Evolutionary conservation across 129 eudicot genomes (phyloP).

Genomic region (Saposhnikovia divaricata): DNA sequence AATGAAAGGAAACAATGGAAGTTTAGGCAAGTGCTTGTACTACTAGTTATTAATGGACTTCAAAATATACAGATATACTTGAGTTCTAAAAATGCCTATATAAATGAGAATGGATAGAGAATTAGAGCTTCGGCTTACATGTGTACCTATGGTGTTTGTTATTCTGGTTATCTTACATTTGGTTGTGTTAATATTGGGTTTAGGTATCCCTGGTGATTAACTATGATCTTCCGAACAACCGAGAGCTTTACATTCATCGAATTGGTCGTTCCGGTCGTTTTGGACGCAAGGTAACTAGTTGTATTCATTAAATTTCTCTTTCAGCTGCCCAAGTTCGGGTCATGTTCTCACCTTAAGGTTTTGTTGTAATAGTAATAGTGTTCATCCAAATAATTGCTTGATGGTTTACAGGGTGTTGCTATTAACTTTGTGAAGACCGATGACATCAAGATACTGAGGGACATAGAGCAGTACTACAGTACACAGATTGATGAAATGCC

Average conservation of each 20-base stretch:
- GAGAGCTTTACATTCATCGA: constrained; percentile 95
- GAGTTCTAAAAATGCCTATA: not conserved
- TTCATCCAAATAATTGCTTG: not conserved
- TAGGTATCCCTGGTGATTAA: constrained; percentile 94
- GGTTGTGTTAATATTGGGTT: not conserved
- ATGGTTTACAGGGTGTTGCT: constrained; percentile 86
- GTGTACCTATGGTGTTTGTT: not conserved
- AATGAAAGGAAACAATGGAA: no score
- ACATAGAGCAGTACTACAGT: constrained; percentile 96
- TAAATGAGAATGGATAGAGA: not conserved
- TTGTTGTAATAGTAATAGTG: not conserved
- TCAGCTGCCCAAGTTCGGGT: not conserved
- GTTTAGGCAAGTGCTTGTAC: not conserved
- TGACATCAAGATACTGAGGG: constrained; percentile 83
- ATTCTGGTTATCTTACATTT: not conserved
- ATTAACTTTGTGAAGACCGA: constrained; percentile 89
- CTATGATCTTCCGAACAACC: constrained; percentile 90
- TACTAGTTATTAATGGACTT: not conserved
- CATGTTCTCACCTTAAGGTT: no score
- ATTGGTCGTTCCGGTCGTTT: constrained; percentile 99
- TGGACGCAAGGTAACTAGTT: constrained; percentile 75
- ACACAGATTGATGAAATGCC: constrained; percentile 99
- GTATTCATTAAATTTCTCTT: not conserved
- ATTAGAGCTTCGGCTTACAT: not conserved
- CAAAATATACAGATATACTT: not conserved